Base-by-base conservation (phyloP, 495 filamentous ascomycete species). In the Clohesyomyces aquaticus region DNA sequence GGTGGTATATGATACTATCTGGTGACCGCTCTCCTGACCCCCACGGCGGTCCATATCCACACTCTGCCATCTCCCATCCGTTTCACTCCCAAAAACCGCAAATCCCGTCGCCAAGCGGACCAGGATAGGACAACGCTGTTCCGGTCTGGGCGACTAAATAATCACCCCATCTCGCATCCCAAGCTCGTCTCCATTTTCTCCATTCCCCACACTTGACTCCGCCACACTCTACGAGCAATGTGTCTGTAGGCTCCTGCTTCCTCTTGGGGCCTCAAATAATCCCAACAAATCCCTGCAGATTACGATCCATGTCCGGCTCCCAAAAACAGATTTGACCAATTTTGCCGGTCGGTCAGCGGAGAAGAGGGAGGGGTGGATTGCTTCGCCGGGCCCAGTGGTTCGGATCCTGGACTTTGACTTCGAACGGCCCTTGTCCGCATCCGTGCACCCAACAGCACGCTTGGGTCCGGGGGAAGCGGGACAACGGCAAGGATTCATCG, bases 271-370 rank as follows among this genome's bases (percentile, higher is more conserved):
- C 25, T n/a, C 55, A 9, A 6, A 19, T 22, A 3, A 19, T 42
- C 51, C 25, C 51, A 29, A 27, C 14, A 38, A 38, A 38, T n/a
- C n/a, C n/a, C n/a, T n/a, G n/a, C n/a, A n/a, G n/a, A n/a, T n/a
- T n/a, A n/a, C 6, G 32, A n/a, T n/a, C 21, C 43, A 47, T 47
- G 43, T 47, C 43, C 6, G 43, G 43, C 4, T 55, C 38, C 63
- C 47, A 65, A 55, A 60, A 66, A 23, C 38, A 38, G 56, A 41
- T n/a, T n/a, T n/a, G n/a, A n/a, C n/a, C 47, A 38, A 57, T 66
- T 66, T 66, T 66, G 63, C 63, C 63, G 63, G 63, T 66, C 55
- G 60, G 63, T n/a, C n/a, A 28, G 41, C 32, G 32, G 32, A 38
- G 49, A n/a, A n/a, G n/a, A n/a, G n/a, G n/a, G n/a, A n/a, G n/a